A percentile compares a stretch with the other conserved stretches of the same genome.
These are phyloP conservation scores for Discostella stelligeroides DNA, from an alignment of 108 stramenopile genomes.

Conservation along the genomic window DNA sequence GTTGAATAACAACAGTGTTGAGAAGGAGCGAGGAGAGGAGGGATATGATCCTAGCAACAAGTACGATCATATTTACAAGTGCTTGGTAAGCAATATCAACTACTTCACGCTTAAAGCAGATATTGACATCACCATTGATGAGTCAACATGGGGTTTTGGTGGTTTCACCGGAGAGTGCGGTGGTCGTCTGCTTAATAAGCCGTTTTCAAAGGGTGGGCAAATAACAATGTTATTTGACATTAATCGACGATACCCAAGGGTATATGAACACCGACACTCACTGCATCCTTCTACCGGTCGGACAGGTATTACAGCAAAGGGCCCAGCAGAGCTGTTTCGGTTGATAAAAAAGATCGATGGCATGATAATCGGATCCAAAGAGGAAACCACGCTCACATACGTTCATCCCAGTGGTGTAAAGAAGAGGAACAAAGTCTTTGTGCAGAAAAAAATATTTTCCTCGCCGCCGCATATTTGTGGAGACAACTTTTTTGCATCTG, in stretches of 20 bases:
- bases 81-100: neutral
- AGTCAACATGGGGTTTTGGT: constrained; percentile 15
- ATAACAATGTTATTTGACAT: too few species aligned
- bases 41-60: constrained; percentile 6
- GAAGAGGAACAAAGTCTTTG: too few species aligned
- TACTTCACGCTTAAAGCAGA: constrained; percentile 3
- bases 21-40: neutral
- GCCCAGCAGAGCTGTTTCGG: too few species aligned
- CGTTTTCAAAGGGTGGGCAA: neutral
- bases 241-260: too few species aligned
- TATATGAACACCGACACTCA: too few species aligned
- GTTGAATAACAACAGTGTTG: neutral
- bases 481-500: neutral
- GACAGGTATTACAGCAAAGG: too few species aligned
- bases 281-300: too few species aligned
- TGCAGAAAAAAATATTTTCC: neutral
- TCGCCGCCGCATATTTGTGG: neutral
- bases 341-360: too few species aligned
- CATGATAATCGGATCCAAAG: neutral
- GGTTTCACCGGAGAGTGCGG: constrained; percentile 11
- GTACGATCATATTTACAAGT: neutral
- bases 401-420: neutral
- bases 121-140: constrained; percentile 3
- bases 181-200: neutral
- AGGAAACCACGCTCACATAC: neutral